A percentile compares a stretch with the other conserved stretches of the same genome.
phyloP scores from a whole-genome alignment of 2,329 filamentous ascomycete species.

The Aspergillus phoenicis region DNA sequence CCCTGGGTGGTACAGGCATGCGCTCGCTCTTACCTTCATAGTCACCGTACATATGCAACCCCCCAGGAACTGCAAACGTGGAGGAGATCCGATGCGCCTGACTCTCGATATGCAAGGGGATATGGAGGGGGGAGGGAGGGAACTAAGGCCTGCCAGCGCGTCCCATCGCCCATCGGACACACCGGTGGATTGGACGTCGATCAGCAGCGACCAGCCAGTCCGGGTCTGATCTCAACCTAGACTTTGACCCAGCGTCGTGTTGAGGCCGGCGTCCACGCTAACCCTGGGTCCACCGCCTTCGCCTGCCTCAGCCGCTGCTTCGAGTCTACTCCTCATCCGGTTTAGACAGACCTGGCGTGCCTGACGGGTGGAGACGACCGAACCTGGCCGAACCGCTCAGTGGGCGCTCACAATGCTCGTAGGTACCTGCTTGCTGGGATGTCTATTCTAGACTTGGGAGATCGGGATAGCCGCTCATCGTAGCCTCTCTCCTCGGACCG shows the following conservation, averaged over 20 bases:
- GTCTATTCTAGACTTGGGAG: background rate
- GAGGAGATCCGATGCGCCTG: constrained; percentile 7
- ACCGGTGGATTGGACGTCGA: constrained; percentile 8
- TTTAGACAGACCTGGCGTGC: constrained; percentile 2
- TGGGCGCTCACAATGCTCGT: constrained; percentile 4
- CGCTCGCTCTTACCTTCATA: constrained; percentile 6
- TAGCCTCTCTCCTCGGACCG: background rate
- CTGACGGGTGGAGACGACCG: constrained; percentile 8
- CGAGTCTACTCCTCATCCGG: constrained; percentile 1
- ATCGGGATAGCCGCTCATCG: background rate
- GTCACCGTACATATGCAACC: constrained; percentile 16
- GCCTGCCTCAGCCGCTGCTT: constrained; percentile 2
- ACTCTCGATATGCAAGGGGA: constrained; percentile 15
- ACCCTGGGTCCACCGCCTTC: background rate
- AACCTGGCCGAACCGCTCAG: background rate
- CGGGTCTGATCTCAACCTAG: background rate
- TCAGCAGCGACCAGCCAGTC: background rate
- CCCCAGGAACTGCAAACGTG: constrained; percentile 16
- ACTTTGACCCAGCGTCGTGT: background rate
- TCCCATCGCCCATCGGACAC: constrained; percentile 12
- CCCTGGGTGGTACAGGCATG: background rate
- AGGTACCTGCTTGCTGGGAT: background rate
- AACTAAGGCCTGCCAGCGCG: background rate
- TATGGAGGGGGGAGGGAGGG: too few relatives aligned
- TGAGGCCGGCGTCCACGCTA: constrained; percentile 5